phyloP scores from a whole-genome alignment of 1,139 yeast species.

The Meyerozyma carpophila region DNA sequence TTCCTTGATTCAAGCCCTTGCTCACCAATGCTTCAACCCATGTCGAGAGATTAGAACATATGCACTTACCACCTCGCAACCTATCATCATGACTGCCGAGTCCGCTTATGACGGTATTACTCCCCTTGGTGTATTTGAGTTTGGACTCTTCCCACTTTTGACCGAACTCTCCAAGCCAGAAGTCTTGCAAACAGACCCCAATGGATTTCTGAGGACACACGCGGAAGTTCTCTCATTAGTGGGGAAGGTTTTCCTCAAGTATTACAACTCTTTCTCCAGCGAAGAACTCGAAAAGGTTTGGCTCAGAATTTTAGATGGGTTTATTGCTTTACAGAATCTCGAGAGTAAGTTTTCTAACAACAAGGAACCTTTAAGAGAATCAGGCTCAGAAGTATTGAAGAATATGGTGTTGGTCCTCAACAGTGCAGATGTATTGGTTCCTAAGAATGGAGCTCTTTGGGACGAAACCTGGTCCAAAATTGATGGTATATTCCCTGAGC shows the following conservation, averaged over 20 bases:
- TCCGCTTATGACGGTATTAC: conserved; percentile 27
- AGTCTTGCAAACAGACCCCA: conserved; percentile 57
- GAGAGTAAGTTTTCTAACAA: conserved; percentile 19
- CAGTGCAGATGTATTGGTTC: conserved; percentile 18
- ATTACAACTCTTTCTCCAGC: conserved; percentile 16
- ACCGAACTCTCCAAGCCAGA: conserved; percentile 63
- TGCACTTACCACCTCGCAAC: conserved; percentile 55
- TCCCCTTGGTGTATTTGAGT: conserved; percentile 57
- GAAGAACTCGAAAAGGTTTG: conserved; percentile 26
- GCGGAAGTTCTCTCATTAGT: conserved; percentile 61
- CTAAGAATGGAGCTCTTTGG: conserved; percentile 25
- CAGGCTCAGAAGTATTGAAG: conserved; percentile 58
- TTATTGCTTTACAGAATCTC: conserved; percentile 21
- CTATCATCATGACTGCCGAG: conserved; percentile 19
- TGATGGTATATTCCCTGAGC: conserved; percentile 39
- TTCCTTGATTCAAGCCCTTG: conserved; percentile 70
- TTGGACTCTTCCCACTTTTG: conserved; percentile 71
- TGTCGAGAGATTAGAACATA: conserved; percentile 68
- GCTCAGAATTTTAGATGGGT: conserved; percentile 32
- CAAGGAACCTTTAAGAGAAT: conserved; percentile 43
- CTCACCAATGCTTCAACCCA: conserved; percentile 86
- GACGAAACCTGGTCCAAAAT: conserved; percentile 38
- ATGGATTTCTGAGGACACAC: conserved; percentile 62
- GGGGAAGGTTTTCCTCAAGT: conserved; percentile 69
- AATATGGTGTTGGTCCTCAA: conserved; percentile 45